phyloP scores from a whole-genome alignment of 805 yeast genomes.

The Yarrowia sp. region DNA sequence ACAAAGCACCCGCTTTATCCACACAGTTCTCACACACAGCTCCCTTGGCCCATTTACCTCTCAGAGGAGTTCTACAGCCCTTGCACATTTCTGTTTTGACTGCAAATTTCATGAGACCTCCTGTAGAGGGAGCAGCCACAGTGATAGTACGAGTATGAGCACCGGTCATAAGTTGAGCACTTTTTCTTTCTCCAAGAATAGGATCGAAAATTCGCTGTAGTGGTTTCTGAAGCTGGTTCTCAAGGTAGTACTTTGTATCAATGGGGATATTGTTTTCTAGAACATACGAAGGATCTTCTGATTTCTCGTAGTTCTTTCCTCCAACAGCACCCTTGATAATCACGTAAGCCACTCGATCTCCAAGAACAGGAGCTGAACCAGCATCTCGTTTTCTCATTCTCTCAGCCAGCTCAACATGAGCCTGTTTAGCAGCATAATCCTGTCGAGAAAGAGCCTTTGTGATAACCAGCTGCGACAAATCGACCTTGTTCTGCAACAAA shows the following conservation, averaged over 20 bases:
- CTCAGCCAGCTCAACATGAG: conserved; percentile 94
- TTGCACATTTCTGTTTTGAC: conserved; percentile 85
- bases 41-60: conserved; percentile 53
- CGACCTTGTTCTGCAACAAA: conserved; percentile 84
- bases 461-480: conserved; percentile 88
- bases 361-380: conserved; percentile 94
- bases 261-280: conserved; percentile 89
- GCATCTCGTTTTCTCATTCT: conserved; percentile 95
- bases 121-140: conserved; percentile 68
- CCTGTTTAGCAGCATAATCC: conserved; percentile 94
- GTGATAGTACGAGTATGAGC: conserved; percentile 76
- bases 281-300: conserved; percentile 94
- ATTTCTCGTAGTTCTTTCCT: conserved; percentile 84
- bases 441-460: conserved; percentile 86
- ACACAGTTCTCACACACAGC: conserved; percentile 81
- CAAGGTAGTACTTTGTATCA: conserved; percentile 90
- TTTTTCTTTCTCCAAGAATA: conserved; percentile 79
- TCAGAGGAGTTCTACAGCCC: conserved; percentile 79
- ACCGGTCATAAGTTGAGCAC: conserved; percentile 76
- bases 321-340: conserved; percentile 79
- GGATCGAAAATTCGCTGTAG: conserved; percentile 92
- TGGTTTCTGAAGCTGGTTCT: conserved; percentile 90
- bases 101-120: conserved; percentile 90
- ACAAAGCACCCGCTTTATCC: conserved; percentile 68
- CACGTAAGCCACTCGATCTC: conserved; percentile 98